Evolutionary conservation across 2,329 filamentous ascomycete genomes (phyloP), one percentile per base, ranked within the genome.

Genomic region (Aspergillus brasiliensis): DNA sequence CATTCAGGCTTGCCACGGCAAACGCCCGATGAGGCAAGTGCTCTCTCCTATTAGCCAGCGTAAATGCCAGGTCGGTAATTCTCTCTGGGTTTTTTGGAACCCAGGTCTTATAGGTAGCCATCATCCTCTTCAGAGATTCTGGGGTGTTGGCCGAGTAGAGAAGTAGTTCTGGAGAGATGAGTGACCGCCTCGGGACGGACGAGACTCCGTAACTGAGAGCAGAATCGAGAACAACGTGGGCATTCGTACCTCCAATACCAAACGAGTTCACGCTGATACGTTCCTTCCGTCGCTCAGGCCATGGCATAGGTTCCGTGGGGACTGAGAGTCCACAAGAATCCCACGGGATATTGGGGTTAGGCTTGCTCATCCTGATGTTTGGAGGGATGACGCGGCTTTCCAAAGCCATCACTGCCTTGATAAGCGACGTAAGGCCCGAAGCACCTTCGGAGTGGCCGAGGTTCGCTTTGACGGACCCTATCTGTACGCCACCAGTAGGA

Each of bases 221-320:
- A 13, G 53, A 56, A 8, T 58, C 56, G 17, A 58, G 38, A 25
- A 58, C 47, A 1, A 47, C 48, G 38, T 58, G 56, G 10, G 56
- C 56, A 15, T 58, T 58, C 10, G 37, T 25, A 11, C 56, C 56
- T 7, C 56, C 23, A 66, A 67, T 64, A 2, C 71, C 70, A 57
- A 72, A 71, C 1, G 60, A 65, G 51, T 72, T 72, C n/a, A 73
- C 58, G 28, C 64, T 67, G 15, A 64, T 60, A 19, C 69, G 57
- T 27, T 62, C 60, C 13, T 31, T 31, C 8, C 58, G 56, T 17
- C 19, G 23, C 28, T 51, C 55, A 1, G 68, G 66, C 65, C 69
- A 70, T 11, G 63, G 61, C 5, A 53, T 52, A 3, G 53, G 48
- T 28, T 62, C 19, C 25, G 34, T 51, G 53, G 63, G 59, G 63